Conservation (phyloP, 2,329 filamentous ascomycete species). For the Remersonia thermophila region DNA sequence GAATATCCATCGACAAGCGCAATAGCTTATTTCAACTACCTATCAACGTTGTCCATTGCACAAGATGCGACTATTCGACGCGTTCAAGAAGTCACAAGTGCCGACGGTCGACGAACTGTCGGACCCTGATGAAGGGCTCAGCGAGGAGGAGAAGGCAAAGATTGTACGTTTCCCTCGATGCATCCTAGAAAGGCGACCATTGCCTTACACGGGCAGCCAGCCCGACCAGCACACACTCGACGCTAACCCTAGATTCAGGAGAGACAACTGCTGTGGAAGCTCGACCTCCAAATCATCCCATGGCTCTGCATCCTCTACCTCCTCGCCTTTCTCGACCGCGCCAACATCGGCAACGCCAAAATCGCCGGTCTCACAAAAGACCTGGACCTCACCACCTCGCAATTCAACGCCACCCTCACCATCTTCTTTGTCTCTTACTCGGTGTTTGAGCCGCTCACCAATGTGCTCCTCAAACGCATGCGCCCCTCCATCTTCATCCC, state of each 20-base stretch:
- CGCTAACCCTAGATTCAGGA: constrained; percentile 15
- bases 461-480: constrained; percentile 65
- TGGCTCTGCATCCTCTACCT: constrained; percentile 59
- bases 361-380: constrained; percentile 42
- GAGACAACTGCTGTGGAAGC: constrained; percentile 21
- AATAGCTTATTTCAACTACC: no score
- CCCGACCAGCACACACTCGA: no score
- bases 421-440: constrained; percentile 84
- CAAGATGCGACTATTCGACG: no score
- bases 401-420: constrained; percentile 65
- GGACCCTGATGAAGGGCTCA: no score
- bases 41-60: no score
- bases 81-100: no score
- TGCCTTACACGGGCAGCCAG: no score
- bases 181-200: no score
- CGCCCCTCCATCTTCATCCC: constrained; percentile 71
- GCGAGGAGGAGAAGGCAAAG: constrained; percentile 16
- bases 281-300: constrained; percentile 25
- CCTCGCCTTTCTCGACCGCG: constrained; percentile 61
- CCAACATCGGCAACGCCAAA: constrained; percentile 64
- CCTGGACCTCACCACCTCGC: constrained; percentile 46
- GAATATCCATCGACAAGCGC: no score
- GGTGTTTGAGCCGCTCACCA: constrained; percentile 65
- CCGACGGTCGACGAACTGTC: no score
- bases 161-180: constrained; percentile 15